Evolutionary conservation across 768 basidiomycete species (phyloP).

Genomic region (Mycena amicta): DNA sequence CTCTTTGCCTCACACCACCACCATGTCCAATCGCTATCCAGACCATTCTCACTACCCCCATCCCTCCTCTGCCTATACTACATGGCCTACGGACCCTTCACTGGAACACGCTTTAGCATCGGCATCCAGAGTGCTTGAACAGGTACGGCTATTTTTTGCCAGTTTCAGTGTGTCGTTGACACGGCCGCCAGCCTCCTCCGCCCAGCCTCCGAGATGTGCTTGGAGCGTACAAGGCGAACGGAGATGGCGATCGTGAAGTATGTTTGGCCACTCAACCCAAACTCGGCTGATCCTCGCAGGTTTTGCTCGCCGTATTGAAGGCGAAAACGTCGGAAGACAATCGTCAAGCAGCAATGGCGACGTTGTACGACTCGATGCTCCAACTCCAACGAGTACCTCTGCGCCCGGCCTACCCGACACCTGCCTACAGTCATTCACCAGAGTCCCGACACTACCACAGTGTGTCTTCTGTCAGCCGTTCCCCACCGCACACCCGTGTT

Average conservation of each 20-base stretch:
- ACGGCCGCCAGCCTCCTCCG: slow-evolving; percentile 62
- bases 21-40: slow-evolving; percentile 12
- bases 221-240: slow-evolving; percentile 79
- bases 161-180: slow-evolving; percentile 18
- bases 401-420: slow-evolving; percentile 38
- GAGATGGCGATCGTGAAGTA: slow-evolving; percentile 84
- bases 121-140: slow-evolving; percentile 44
- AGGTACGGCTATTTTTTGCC: slow-evolving; percentile 38
- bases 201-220: slow-evolving; percentile 86
- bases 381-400: slow-evolving; percentile 48
- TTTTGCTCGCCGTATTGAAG: slow-evolving; percentile 87
- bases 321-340: slow-evolving; percentile 94
- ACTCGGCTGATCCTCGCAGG: slow-evolving; percentile 24
- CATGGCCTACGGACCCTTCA: slow-evolving; percentile 29
- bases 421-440: slow-evolving; percentile 40
- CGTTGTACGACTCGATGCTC: slow-evolving; percentile 71
- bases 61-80: no score
- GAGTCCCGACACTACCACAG: slow-evolving; percentile 36
- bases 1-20: neutral
- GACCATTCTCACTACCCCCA: no score
- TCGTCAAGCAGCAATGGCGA: slow-evolving; percentile 72
- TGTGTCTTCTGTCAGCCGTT: slow-evolving; percentile 40
- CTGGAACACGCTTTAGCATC: slow-evolving; percentile 40
- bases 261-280: neutral
- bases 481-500: slow-evolving; percentile 36